Conservation (phyloP, 768 basidiomycete genomes). For the Boletus rubescentipes region DNA sequence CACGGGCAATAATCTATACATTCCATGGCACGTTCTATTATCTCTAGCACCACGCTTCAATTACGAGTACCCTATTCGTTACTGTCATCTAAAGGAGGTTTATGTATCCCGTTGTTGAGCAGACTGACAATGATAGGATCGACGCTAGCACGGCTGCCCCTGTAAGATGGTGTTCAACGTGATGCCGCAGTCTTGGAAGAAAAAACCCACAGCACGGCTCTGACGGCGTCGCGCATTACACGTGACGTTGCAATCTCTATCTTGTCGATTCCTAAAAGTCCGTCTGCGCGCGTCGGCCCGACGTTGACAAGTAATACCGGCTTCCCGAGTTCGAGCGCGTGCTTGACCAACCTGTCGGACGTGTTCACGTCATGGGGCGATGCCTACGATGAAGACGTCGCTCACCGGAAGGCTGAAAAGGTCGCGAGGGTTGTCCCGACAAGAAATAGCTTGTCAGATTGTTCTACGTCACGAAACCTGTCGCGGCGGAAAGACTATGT, state of each 20-base stretch:
- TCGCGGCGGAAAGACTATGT: not conserved
- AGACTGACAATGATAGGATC: conserved; percentile 51
- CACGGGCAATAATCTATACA: conserved; percentile 31
- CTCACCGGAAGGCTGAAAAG: conserved; percentile 84
- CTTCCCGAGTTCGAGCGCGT: conserved; percentile 72
- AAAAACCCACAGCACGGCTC: conserved; percentile 56
- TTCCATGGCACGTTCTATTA: conserved; percentile 27
- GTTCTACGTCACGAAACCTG: conserved; percentile 60
- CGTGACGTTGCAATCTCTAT: conserved; percentile 72
- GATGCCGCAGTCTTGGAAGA: not conserved
- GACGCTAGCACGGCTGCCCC: conserved; percentile 42
- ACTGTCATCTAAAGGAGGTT: conserved; percentile 44
- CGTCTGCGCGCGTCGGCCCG: conserved; percentile 87
- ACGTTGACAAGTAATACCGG: conserved; percentile 81
- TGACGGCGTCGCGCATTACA: conserved; percentile 69
- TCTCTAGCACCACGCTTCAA: conserved; percentile 5
- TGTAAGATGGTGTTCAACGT: conserved; percentile 25
- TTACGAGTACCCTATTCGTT: conserved; percentile 7
- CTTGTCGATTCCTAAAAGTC: conserved; percentile 65
- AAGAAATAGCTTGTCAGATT: conserved; percentile 67
- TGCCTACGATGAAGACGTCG: not conserved
- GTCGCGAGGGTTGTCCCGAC: conserved; percentile 92
- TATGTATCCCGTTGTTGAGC: conserved; percentile 58
- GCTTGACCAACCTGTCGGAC: conserved; percentile 65
- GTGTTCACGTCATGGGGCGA: not conserved